Evolutionary conservation across 805 yeast genomes (phyloP), one percentile per base, ranked within the genome.

Genomic region (Metschnikowia koreensis): DNA sequence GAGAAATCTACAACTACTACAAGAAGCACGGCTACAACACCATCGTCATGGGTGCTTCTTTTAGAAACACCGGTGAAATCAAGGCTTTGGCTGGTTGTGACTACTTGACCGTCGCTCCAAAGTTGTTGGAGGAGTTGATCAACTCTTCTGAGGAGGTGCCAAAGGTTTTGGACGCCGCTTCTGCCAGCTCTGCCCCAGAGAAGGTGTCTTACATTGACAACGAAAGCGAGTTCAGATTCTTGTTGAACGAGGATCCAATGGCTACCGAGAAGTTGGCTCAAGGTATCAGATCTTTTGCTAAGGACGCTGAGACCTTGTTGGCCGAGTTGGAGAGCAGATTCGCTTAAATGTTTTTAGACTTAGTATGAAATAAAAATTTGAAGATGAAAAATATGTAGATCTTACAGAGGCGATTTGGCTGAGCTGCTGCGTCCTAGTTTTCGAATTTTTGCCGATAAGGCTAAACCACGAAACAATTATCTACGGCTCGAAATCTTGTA

Each of bases 31-130:
- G 86, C 64, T 94, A 94, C 85, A 82, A 93, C 66, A 94, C 99
- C 73, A 92, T 94, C 70, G 98, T 94, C 69, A 94, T 94, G 99
- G 99, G 99, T 76, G 99, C 99, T 55, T 93, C 98, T 54, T 93
- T 94, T 91, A 93, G 99, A 85, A 94, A 92, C 81, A 74, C 79
- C 57, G 97, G 91, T 63, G 99, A 93, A 80, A 89, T 94, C 76
- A 87, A 86, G 75, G 97, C 96, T 64, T 81, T 94, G 65, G 97
- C 99, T 54, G 99, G 99, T 74, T 86, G 89, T 69, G 99, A 94
- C 74, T 91, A 78, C 83, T 81, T 94, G 76, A 94, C 99, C 69
- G 91, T 94, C 66, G 81, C 98, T 64, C 98, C 98, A 71, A 82
- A 81, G 69, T 81, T 94, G 66, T 84, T 94, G 73, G 97, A 93